Percentiles rank a stretch among this genome's conserved stretches.
These are phyloP conservation scores for Microthyrium microscopicum DNA, from an alignment of 2,329 filamentous ascomycete genomes.

Conservation along the genomic window DNA sequence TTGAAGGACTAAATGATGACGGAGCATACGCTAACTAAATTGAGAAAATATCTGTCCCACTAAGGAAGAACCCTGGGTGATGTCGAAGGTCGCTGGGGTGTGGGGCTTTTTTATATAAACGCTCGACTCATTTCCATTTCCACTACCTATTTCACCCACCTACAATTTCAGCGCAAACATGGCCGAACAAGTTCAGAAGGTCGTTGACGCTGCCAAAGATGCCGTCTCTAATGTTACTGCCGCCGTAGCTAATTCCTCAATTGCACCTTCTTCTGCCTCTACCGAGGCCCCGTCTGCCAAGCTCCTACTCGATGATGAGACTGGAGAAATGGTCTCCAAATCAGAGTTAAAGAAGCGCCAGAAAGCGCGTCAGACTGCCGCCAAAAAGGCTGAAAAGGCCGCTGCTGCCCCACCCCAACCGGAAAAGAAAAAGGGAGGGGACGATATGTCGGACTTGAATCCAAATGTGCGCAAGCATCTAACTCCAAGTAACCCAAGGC, in stretches of 20 bases:
- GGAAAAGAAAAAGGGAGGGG: conserved; percentile 44
- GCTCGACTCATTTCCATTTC: too few species aligned
- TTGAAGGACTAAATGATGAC: too few species aligned
- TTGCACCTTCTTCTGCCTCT: conserved; percentile 2
- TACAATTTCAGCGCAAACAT: conserved; percentile 6
- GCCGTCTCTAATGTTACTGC: conserved; percentile 11
- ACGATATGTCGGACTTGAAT: conserved; percentile 45
- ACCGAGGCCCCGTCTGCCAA: conserved; percentile 29
- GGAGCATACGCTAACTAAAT: too few species aligned
- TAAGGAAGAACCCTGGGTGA: too few species aligned
- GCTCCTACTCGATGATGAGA: conserved; percentile 79
- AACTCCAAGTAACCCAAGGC: conserved; percentile 1
- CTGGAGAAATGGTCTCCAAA: conserved; percentile 59
- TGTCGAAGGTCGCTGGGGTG: too few species aligned
- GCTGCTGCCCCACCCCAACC: conserved; percentile 50
- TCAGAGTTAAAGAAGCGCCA: conserved; percentile 63
- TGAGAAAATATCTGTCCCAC: too few species aligned
- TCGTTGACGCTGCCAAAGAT: conserved; percentile 17
- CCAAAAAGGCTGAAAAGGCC: conserved; percentile 76
- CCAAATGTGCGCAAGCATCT: conserved; percentile 48
- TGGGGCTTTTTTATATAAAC: too few species aligned
- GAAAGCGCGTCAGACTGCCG: conserved; percentile 77
- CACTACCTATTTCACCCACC: neutral
- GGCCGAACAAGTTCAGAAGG: conserved; percentile 21
- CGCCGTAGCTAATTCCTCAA: conserved; percentile 3